phyloP scores from a whole-genome alignment of 2,329 filamentous ascomycete genomes.

The Aspergillus sp. region DNA sequence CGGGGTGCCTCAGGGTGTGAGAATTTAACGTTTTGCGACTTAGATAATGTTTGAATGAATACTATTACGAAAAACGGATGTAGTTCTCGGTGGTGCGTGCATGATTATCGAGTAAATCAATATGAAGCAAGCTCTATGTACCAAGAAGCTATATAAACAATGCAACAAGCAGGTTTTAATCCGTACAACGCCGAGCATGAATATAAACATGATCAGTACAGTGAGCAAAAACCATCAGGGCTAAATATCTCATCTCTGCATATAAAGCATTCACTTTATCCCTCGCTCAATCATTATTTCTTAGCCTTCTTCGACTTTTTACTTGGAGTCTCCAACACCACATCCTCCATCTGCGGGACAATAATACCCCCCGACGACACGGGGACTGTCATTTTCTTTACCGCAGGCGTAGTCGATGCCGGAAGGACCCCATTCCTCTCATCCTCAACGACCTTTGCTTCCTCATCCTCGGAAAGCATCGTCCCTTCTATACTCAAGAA shows the following conservation, averaged over 20 bases:
- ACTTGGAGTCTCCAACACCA: slow-evolving; percentile 2
- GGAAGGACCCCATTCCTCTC: slow-evolving; percentile 42
- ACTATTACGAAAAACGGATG: background rate
- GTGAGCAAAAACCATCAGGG: background rate
- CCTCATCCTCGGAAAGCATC: slow-evolving; percentile 70
- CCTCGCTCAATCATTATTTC: background rate
- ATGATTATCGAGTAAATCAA: background rate
- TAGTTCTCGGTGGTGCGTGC: background rate
- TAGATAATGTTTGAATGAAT: background rate
- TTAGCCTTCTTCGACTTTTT: slow-evolving; percentile 7
- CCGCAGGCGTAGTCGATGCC: slow-evolving; percentile 15
- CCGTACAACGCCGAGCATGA: slow-evolving; percentile 24
- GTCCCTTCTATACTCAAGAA: slow-evolving; percentile 86
- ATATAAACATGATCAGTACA: slow-evolving; percentile 8
- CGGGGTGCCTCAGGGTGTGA: slow-evolving; percentile 24
- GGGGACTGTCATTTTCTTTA: slow-evolving; percentile 13
- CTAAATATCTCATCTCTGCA: slow-evolving; percentile 2
- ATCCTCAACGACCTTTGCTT: slow-evolving; percentile 58
- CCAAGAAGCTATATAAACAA: background rate
- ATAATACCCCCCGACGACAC: slow-evolving; percentile 7
- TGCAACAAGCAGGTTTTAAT: slow-evolving; percentile 16
- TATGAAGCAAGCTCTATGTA: background rate
- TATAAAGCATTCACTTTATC: slow-evolving; percentile 5
- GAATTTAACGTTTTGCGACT: slow-evolving; percentile 13
- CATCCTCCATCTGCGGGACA: background rate